Conservation (phyloP, 371 early-diverging fungal species). For the Synchytrium microbalum region DNA sequence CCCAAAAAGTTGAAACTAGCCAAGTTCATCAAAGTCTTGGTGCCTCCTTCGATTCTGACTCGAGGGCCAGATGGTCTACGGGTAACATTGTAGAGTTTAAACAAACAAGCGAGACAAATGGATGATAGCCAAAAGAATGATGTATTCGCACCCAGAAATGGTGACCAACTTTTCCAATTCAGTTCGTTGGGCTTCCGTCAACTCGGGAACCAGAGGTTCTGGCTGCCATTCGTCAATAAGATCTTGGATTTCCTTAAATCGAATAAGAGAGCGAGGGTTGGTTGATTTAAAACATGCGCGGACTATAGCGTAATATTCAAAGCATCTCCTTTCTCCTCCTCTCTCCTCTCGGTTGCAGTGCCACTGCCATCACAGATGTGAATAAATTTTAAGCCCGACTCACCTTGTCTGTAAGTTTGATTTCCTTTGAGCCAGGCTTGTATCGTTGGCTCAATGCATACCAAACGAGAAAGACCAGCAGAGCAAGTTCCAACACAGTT, state of each 20-base stretch:
- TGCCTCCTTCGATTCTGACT: conserved; percentile 29
- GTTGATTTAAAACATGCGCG: not conserved
- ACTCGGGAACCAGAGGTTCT: conserved; percentile 81
- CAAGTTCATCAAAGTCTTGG: conserved; percentile 60
- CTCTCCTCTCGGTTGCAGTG: not conserved
- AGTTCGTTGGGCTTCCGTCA: conserved; percentile 61
- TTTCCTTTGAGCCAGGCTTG: conserved; percentile 71
- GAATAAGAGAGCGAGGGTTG: not conserved
- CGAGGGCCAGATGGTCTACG: conserved; percentile 29
- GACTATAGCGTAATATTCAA: not conserved
- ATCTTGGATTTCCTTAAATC: conserved; percentile 78
- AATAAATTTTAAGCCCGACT: no score
- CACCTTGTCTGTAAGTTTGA: conserved; percentile 81
- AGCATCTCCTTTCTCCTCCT: not conserved
- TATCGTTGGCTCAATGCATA: conserved; percentile 82
- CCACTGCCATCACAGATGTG: not conserved
- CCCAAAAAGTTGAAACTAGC: conserved; percentile 86
- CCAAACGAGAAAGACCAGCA: conserved; percentile 83
- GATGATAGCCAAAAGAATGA: conserved; percentile 2
- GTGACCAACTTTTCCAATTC: conserved; percentile 74
- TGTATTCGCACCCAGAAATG: conserved; percentile 53
- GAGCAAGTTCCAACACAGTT: conserved; percentile 72
- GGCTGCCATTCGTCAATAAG: conserved; percentile 94
- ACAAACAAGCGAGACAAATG: not conserved
- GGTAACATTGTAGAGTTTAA: not conserved